Evolutionary conservation across 2,329 filamentous ascomycete genomes (phyloP).

Genomic region (Apiospora kogelbergensis): DNA sequence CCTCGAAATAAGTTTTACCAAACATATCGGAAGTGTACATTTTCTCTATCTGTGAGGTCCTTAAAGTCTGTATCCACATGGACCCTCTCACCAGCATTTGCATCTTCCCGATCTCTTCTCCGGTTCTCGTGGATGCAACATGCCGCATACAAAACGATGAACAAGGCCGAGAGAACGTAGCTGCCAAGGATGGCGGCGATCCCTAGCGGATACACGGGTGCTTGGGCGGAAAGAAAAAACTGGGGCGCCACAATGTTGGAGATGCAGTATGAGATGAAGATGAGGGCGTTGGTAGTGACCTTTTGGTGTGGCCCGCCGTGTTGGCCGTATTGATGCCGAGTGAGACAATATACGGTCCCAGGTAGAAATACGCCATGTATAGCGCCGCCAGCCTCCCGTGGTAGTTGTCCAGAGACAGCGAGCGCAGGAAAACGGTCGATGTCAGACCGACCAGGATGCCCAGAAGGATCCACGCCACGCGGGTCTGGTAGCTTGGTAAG

Average conservation of each 20-base stretch:
- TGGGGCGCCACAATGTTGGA: conserved; percentile 41
- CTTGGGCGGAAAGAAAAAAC: conserved; percentile 37
- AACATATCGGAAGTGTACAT: conserved; percentile 29
- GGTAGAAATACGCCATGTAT: conserved; percentile 33
- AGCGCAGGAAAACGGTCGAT: conserved; percentile 27
- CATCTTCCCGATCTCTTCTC: conserved; percentile 25
- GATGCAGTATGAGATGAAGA: conserved; percentile 36
- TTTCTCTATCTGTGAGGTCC: conserved; percentile 36
- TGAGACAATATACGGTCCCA: conserved; percentile 28
- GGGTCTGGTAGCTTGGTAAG: conserved; percentile 18
- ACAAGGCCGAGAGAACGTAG: conserved; percentile 28
- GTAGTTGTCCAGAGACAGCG: conserved; percentile 27
- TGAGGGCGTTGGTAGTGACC: conserved; percentile 46
- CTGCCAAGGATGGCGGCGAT: conserved; percentile 27
- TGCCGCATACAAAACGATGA: conserved; percentile 28
- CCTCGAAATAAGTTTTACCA: conserved; percentile 14
- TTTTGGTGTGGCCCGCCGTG: conserved; percentile 51
- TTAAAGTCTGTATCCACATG: conserved; percentile 32
- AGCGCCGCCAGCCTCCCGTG: conserved; percentile 31
- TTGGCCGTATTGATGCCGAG: conserved; percentile 22
- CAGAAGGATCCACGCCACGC: conserved; percentile 18
- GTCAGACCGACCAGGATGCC: conserved; percentile 25
- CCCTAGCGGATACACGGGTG: conserved; percentile 33
- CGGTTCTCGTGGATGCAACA: conserved; percentile 33
- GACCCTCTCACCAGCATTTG: conserved; percentile 8